Evolutionary conservation across 306 rosid species (phyloP).

Genomic region (Vicia villosa): DNA sequence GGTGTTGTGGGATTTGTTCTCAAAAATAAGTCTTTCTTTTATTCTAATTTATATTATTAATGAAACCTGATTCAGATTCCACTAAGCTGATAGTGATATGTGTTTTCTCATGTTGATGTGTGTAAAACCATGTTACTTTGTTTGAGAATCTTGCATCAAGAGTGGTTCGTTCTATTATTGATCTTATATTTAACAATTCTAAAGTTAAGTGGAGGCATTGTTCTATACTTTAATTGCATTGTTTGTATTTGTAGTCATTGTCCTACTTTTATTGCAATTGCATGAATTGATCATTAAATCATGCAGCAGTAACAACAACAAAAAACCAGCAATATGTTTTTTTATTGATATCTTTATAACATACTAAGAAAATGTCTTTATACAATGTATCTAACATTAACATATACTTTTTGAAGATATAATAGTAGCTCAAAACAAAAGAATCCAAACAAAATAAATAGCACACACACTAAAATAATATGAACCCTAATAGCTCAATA

Average conservation of each 20-base stretch:
- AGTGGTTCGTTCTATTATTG: not conserved
- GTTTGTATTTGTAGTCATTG: slow-evolving; percentile 4
- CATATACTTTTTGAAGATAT: not conserved
- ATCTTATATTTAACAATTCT: slow-evolving; percentile 9
- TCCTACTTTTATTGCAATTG: not conserved
- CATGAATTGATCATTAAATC: not conserved
- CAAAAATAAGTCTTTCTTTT: not conserved
- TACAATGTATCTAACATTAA: not conserved
- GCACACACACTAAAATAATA: too few relatives aligned
- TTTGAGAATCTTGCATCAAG: slow-evolving; percentile 1
- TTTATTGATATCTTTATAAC: not conserved
- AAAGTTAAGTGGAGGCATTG: not conserved
- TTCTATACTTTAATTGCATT: not conserved
- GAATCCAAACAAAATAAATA: not conserved
- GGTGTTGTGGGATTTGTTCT: slow-evolving; percentile 1
- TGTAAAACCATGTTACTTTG: not conserved
- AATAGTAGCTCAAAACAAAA: not conserved
- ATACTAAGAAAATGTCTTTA: not conserved
- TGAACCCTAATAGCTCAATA: not conserved
- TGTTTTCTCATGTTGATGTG: slow-evolving; percentile 22
- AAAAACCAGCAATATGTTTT: not conserved
- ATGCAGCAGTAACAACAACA: not conserved
- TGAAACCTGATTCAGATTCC: slow-evolving; percentile 53
- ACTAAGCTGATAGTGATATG: slow-evolving; percentile 16
- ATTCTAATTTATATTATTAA: not conserved